phyloP scores from a whole-genome alignment of 2,329 filamentous ascomycete genomes.

The Sporothrix brunneoviolacea region DNA sequence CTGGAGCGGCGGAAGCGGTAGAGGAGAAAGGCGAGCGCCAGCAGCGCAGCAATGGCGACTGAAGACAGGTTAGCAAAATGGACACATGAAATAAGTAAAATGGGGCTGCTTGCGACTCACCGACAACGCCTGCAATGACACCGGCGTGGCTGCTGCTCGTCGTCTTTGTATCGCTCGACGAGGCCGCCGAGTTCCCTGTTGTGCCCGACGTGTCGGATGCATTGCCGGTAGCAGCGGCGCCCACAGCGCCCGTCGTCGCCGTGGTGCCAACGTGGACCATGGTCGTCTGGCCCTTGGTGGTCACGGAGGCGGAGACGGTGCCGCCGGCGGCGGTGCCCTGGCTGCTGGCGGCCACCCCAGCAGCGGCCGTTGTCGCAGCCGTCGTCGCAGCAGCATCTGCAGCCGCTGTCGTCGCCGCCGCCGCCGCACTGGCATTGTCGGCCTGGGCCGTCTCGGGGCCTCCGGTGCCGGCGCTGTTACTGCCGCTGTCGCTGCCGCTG shows the following conservation, averaged over 20 bases:
- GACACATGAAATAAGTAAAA: neutral
- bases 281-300: slow-evolving; percentile 8
- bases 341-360: no score
- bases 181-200: neutral
- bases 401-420: neutral
- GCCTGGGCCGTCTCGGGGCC: no score
- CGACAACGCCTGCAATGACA: slow-evolving; percentile 9
- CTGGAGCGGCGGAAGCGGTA: slow-evolving; percentile 12
- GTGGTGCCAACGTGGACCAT: neutral
- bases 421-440: no score
- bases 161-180: no score
- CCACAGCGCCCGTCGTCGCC: neutral
- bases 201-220: no score
- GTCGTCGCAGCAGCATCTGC: neutral
- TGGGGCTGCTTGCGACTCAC: neutral
- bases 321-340: neutral
- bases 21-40: slow-evolving; percentile 3
- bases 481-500: neutral
- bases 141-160: slow-evolving; percentile 6
- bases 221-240: no score
- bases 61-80: neutral
- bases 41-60: neutral
- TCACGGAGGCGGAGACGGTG: no score
- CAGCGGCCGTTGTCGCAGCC: neutral
- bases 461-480: no score